phyloP scores from a whole-genome alignment of 192 early-diverging fungal species.

The Umbelopsis ramanniana region DNA sequence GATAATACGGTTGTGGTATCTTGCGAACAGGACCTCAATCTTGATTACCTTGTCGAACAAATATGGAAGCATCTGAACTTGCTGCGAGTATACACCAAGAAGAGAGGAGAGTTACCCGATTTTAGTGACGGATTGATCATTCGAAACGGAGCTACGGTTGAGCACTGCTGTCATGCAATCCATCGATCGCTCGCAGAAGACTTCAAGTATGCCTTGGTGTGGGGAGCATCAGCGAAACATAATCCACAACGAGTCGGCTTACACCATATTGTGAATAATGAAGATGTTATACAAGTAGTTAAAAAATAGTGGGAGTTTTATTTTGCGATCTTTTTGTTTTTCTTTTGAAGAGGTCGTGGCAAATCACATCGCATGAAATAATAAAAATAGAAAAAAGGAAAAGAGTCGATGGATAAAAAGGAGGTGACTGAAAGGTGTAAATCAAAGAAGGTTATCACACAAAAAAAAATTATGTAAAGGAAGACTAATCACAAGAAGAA shows the following conservation, averaged over 20 bases:
- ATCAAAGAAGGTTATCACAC: no score
- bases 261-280: constrained; percentile 82
- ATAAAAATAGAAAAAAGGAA: background rate
- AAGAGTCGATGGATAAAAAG: no score
- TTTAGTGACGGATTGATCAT: constrained; percentile 92
- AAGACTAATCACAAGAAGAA: no score
- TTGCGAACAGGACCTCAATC: constrained; percentile 90
- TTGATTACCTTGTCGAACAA: constrained; percentile 87
- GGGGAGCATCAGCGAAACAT: constrained; percentile 95
- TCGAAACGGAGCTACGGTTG: constrained; percentile 76
- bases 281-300: constrained; percentile 91
- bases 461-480: no score
- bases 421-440: no score
- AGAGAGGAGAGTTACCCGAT: constrained; percentile 92
- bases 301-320: constrained; percentile 49
- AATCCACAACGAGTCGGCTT: constrained; percentile 95
- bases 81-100: constrained; percentile 96
- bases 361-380: background rate
- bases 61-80: constrained; percentile 91
- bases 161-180: constrained; percentile 86
- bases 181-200: constrained; percentile 84
- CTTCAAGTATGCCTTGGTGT: constrained; percentile 97
- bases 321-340: background rate
- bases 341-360: background rate
- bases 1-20: constrained; percentile 89